Base-by-base conservation (phyloP, 495 filamentous ascomycete species). In the Oidiodendron maius region DNA sequence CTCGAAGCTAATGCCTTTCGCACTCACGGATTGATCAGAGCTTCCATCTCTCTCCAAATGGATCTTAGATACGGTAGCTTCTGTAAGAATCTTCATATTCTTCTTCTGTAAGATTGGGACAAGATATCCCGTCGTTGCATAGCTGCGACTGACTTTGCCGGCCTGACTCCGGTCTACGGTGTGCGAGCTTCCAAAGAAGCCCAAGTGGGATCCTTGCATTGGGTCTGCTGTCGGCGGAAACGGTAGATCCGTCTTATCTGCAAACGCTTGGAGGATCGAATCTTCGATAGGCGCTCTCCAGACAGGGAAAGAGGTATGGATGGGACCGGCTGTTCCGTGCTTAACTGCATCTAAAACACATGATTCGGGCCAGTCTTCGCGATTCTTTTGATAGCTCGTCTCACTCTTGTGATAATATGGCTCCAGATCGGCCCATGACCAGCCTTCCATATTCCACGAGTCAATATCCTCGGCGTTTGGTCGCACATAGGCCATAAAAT, bases 321-420 rank as follows among this genome's bases (percentile, higher is more conserved):
- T 60, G 4, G 68, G 73, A 2, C 72, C 73, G 1, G 49, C 53
- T 40, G 60, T 60, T 9, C 72, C 73, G 44, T 70, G 43, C 13
- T 40, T 62, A 16, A 57, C 48, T 13, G 43, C 35, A 20, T 48
- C 44, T 42, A 73, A 65, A 48, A 70, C 72, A n/a, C n/a, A n/a
- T 4, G 66, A 72, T 65, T 3, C 64, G 56, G 10, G 62, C 59
- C 9, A 57, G 48, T 23, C 70, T 47, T 47, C 42, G 26, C 13
- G 18, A 4, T 34, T 46, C 4, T 35, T 10, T 21, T 24, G n/a
- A 16, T 41, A 42, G n/a, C 17, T 3, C 13, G n/a, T 22, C 0
- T 69, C 75, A 17, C 69, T 66, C 62, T 81, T 80, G 52, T 74
- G 69, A 15, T 80, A 65, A 39, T 78, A 81, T 16, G 70, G 64